phyloP scores from a whole-genome alignment of 176 grass and related monocot genomes.

The Carex pumila region DNA sequence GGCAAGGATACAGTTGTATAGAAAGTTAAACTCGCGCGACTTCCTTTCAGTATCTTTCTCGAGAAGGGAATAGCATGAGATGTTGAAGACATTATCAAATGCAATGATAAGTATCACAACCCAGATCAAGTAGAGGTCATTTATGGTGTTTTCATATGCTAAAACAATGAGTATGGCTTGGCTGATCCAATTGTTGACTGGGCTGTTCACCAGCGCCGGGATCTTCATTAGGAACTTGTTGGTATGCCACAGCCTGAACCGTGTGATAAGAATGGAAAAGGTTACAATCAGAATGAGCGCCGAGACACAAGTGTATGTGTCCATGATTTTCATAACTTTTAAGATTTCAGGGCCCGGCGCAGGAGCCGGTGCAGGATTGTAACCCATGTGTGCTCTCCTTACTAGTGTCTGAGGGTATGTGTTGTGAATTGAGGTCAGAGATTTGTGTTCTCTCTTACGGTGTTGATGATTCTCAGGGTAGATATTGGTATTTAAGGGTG shows the following conservation, averaged over 20 bases:
- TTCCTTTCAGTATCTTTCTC: not conserved
- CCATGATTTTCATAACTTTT: too few species aligned
- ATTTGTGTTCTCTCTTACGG: too few species aligned
- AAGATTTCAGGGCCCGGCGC: too few species aligned
- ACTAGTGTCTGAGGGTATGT: too few species aligned
- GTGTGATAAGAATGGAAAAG: not conserved
- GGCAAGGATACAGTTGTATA: not conserved
- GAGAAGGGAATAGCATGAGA: not conserved
- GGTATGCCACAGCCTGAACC: conserved; percentile 1
- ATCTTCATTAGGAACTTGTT: not conserved
- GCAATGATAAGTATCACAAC: not conserved
- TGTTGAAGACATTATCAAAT: not conserved
- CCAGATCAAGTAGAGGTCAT: not conserved
- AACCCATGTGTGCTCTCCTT: too few species aligned
- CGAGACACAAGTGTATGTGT: too few species aligned
- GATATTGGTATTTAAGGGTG: too few species aligned
- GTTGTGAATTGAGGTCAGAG: too few species aligned
- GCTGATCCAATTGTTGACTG: not conserved
- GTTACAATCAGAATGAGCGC: not conserved
- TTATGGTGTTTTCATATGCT: not conserved
- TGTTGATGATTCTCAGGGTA: too few species aligned
- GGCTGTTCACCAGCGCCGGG: not conserved
- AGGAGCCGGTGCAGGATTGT: too few species aligned
- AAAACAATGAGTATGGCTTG: not conserved
- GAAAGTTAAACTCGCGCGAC: not conserved